phyloP scores from a whole-genome alignment of 352 stramenopile genomes.

The Phytophthora pinifolia region DNA sequence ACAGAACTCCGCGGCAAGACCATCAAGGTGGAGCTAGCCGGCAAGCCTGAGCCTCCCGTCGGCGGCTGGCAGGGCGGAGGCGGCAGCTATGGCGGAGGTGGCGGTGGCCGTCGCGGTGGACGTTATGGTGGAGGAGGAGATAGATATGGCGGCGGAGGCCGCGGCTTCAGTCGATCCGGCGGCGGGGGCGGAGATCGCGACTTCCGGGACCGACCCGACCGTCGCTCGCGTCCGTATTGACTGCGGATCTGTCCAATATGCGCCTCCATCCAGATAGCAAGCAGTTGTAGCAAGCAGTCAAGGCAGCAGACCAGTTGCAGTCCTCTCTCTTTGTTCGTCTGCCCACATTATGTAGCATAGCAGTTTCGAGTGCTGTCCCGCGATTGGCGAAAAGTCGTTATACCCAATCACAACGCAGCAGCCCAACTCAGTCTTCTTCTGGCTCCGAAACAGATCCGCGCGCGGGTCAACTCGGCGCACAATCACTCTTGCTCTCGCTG shows the following conservation, averaged over 20 bases:
- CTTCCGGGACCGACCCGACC: conserved; percentile 50
- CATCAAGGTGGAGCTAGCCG: conserved; percentile 85
- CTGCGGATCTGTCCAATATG: conserved; percentile 16
- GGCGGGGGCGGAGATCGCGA: conserved; percentile 42
- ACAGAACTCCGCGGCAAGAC: conserved; percentile 76
- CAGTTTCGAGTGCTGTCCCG: conserved; percentile 6
- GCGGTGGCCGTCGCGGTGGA: conserved; percentile 42
- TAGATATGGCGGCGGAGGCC: conserved; percentile 35
- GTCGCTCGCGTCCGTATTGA: conserved; percentile 68
- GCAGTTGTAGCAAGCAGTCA: background rate
- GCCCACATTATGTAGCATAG: background rate
- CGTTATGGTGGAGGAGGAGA: conserved; percentile 46
- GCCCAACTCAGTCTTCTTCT: conserved; percentile 24
- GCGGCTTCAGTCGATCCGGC: conserved; percentile 37
- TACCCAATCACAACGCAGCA: conserved; percentile 18
- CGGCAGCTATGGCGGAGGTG: conserved; percentile 36
- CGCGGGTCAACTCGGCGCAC: too few relatives aligned
- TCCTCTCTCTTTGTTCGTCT: conserved; percentile 3
- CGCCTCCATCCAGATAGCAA: conserved; percentile 10
- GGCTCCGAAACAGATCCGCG: background rate
- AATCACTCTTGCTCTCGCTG: conserved; percentile 10
- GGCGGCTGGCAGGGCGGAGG: conserved; percentile 68
- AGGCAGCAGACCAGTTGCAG: conserved; percentile 4
- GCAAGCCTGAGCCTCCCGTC: conserved; percentile 77
- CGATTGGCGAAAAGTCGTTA: conserved; percentile 24